Conservation (phyloP, 2,329 filamentous ascomycete species). For the Botryotinia convoluta region DNA sequence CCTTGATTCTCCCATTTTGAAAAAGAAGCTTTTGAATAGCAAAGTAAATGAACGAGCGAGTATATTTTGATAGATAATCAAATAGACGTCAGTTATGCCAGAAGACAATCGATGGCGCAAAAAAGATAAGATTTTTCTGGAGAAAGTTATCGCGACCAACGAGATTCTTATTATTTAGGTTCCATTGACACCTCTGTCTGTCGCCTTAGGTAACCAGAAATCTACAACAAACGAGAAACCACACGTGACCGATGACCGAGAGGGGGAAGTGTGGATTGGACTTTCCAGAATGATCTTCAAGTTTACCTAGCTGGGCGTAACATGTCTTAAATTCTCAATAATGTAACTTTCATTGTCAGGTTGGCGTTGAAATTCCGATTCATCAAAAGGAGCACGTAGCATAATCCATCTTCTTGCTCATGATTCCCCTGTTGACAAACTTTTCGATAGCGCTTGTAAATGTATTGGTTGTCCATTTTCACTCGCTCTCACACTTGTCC, state of each 20-base stretch:
- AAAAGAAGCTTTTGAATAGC: constrained; percentile 13
- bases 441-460: background rate
- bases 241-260: background rate
- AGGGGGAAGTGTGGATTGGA: background rate
- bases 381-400: background rate
- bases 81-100: background rate
- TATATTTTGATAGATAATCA: background rate
- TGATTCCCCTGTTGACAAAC: background rate
- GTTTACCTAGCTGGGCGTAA: background rate
- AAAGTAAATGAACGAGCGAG: background rate
- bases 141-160: constrained; percentile 18
- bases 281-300: background rate
- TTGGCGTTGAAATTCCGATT: background rate
- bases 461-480: background rate
- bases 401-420: background rate
- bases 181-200: constrained; percentile 4
- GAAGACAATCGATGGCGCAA: background rate
- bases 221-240: background rate
- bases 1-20: constrained; percentile 40
- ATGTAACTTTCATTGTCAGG: background rate
- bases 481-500: background rate
- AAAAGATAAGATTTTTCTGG: constrained; percentile 3
- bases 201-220: constrained; percentile 20
- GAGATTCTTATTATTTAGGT: constrained; percentile 16
- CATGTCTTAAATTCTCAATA: background rate